Base-by-base conservation (phyloP, 768 basidiomycete genomes). In the Hemileccinum impolitum region DNA sequence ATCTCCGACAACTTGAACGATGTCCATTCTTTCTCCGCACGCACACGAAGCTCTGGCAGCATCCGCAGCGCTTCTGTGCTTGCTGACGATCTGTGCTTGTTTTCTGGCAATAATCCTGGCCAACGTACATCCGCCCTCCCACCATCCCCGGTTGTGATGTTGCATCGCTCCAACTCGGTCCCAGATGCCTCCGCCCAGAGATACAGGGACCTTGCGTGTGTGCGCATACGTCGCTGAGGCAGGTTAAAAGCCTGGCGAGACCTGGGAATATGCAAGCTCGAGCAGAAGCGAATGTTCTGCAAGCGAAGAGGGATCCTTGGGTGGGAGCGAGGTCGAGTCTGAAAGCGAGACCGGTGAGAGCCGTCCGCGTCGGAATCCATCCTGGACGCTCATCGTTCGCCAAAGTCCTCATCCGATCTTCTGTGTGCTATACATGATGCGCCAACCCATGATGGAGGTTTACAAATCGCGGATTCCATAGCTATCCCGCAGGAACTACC, bases 181-280 rank as follows among this genome's bases (percentile, higher is more conserved):
- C 63, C 49, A 3, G 65, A 67, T 26, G 54, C 56, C 6, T 57
- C 65, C 1, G 54, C 60, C 9, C 59, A 56, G 48, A 52, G 56
- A 37, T 57, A 58, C 43, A 51, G 51, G 54, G 57, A 64, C 47
- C 56, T 65, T 23, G 54, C 67, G 32, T 40, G 50, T 12, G 57
- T 67, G 59, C 65, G 53, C 43, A 59, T 50, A 50, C 63, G 57
- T 49, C 62, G 60, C 26, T 53, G 56, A 51, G 66, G 62, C 34
- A 61, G 46, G 69, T 67, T 38, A 65, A 61, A 49, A 63, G 65
- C 36, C 67, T 71, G 23, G 61, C 70, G 61, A 67, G 25, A 62
- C 60, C n/a, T 71, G 67, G 61, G 69, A 70, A n/a, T 62, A 63
- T 8, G 43, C 53, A 6, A 57, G 59, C 31, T 43, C 45, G 17